Evolutionary conservation across 2,329 filamentous ascomycete genomes (phyloP).

Genomic region (Penicillium griseofulvum): DNA sequence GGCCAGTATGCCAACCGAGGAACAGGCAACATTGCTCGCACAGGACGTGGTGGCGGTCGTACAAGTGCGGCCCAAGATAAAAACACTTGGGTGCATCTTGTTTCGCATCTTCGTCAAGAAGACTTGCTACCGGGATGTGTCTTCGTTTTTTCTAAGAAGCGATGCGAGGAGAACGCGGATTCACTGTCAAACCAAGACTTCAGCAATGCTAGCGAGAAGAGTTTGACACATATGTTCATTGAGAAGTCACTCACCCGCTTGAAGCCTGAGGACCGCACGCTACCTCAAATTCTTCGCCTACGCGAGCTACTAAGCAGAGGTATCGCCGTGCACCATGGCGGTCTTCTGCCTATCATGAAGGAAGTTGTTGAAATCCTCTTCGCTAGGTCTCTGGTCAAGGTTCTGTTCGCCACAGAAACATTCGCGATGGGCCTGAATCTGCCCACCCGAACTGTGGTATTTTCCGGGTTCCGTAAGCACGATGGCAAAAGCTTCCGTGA

Average conservation of each 20-base stretch:
- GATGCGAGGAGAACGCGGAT: conserved; percentile 95
- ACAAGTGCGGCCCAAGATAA: conserved; percentile 91
- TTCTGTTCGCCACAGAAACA: conserved; percentile 95
- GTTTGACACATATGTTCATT: conserved; percentile 94
- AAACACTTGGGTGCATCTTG: conserved; percentile 93
- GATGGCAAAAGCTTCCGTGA: conserved; percentile 91
- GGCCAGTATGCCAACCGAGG: conserved; percentile 58
- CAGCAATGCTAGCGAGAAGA: conserved; percentile 90
- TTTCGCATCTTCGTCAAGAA: conserved; percentile 84
- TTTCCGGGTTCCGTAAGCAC: conserved; percentile 94
- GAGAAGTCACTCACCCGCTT: conserved; percentile 90
- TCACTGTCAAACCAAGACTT: conserved; percentile 94
- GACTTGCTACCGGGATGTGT: conserved; percentile 89
- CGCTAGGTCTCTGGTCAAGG: conserved; percentile 90
- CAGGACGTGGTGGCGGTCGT: conserved; percentile 78
- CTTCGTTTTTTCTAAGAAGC: conserved; percentile 97
- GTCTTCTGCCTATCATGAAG: conserved; percentile 92
- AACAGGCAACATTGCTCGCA: conserved; percentile 83
- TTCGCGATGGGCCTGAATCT: conserved; percentile 98
- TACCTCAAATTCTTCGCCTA: conserved; percentile 90
- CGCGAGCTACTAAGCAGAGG: conserved; percentile 82
- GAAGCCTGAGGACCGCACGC: conserved; percentile 79
- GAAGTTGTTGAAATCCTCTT: conserved; percentile 97
- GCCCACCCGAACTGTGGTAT: conserved; percentile 93
- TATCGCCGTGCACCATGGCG: conserved; percentile 94